Percentiles rank a stretch among this genome's conserved stretches.
Evolutionary conservation across 176 grass and related monocot species (phyloP).

Genomic region (Zoysia pacifica): DNA sequence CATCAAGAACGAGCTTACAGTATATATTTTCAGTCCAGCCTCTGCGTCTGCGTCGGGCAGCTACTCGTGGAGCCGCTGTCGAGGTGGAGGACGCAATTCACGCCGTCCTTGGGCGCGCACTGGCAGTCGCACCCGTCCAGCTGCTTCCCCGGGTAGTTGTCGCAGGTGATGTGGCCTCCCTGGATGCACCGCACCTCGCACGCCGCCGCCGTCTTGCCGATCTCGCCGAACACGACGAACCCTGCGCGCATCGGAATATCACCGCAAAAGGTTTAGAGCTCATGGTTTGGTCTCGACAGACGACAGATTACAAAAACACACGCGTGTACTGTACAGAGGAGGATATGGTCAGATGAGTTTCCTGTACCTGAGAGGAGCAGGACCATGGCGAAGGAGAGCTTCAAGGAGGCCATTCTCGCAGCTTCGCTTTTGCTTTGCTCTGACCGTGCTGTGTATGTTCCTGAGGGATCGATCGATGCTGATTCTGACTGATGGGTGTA

Average conservation of each 20-base stretch:
- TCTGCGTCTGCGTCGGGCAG: not conserved
- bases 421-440: not conserved
- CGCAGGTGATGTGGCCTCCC: constrained; percentile 50
- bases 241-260: constrained; percentile 2
- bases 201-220: not conserved
- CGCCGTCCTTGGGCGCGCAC: constrained; percentile 37
- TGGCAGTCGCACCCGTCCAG: constrained; percentile 36
- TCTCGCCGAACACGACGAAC: not conserved
- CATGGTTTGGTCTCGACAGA: too few relatives aligned
- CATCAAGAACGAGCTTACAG: not conserved
- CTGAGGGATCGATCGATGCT: not conserved
- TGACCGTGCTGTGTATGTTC: not conserved
- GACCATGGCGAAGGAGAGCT: constrained; percentile 36
- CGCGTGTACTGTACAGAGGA: too few relatives aligned
- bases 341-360: not conserved
- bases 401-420: constrained; percentile 29
- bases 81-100: constrained; percentile 43
- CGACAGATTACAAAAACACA: too few relatives aligned
- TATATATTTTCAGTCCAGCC: not conserved
- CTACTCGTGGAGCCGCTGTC: not conserved
- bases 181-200: constrained; percentile 26
- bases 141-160: constrained; percentile 37
- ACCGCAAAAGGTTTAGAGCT: not conserved
- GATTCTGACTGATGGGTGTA: not conserved
- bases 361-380: constrained; percentile 39